Evolutionary conservation across 2,329 filamentous ascomycete species (phyloP).

Genomic region (Chrysoporthe cubensis): DNA sequence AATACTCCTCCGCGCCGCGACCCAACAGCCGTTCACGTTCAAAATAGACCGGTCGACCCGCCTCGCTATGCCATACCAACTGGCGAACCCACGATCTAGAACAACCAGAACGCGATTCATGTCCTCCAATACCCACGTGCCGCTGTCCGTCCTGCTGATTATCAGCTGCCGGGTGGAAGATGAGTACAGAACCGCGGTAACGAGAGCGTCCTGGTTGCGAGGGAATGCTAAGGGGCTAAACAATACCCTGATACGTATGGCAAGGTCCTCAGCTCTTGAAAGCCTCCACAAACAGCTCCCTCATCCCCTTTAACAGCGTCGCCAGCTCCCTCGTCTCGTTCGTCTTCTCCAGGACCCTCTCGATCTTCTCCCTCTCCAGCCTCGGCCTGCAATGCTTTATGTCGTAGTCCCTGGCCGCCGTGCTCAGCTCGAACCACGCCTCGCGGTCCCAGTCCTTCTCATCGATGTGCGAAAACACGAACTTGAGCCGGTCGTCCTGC

Average conservation of each 20-base stretch:
- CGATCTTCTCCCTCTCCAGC: constrained; percentile 76
- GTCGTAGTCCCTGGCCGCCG: constrained; percentile 80
- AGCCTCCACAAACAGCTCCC: constrained; percentile 74
- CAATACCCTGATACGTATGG: neutral
- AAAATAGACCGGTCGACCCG: neutral
- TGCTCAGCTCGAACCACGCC: constrained; percentile 91
- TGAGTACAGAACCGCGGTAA: neutral
- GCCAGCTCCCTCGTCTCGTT: constrained; percentile 80
- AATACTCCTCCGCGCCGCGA: neutral
- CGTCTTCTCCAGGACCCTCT: constrained; percentile 75
- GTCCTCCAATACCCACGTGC: neutral
- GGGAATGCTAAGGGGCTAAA: neutral
- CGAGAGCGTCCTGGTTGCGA: neutral
- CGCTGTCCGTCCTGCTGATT: neutral
- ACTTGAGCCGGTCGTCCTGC: constrained; percentile 82
- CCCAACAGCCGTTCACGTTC: neutral
- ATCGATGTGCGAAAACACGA: constrained; percentile 85
- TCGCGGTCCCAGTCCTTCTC: constrained; percentile 87
- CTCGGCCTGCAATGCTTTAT: constrained; percentile 82
- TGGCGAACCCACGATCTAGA: neutral
- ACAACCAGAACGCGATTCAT: neutral
- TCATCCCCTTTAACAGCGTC: constrained; percentile 78
- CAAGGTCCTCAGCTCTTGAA: constrained; percentile 51
- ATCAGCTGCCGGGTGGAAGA: neutral
- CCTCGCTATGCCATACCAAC: neutral